phyloP scores from a whole-genome alignment of 441 rosid species.

The Erodium texanum region DNA sequence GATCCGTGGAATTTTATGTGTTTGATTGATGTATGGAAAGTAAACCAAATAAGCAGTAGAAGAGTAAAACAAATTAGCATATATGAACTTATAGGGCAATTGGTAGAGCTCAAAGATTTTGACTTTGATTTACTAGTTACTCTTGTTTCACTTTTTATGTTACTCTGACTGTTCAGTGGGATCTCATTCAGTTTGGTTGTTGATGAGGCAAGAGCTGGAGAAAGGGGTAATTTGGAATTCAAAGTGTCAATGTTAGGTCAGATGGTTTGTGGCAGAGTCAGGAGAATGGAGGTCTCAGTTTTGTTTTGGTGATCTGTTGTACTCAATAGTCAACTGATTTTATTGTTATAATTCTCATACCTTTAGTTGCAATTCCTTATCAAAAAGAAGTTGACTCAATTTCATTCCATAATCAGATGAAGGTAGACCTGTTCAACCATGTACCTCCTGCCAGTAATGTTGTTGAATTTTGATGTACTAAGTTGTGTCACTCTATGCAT shows the following conservation, averaged over 20 bases:
- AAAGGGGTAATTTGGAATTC: background rate
- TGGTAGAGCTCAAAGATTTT: background rate
- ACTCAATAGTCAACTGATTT: slow-evolving; percentile 2
- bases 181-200: background rate
- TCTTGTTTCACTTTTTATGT: background rate
- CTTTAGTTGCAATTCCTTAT: background rate
- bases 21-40: background rate
- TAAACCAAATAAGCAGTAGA: background rate
- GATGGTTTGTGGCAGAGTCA: slow-evolving; percentile 1
- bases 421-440: background rate
- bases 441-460: background rate
- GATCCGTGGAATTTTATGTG: background rate
- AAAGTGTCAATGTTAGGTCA: background rate
- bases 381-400: background rate
- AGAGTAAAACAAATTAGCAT: no score
- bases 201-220: background rate
- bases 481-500: background rate
- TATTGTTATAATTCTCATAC: background rate
- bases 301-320: background rate
- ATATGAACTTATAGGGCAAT: no score
- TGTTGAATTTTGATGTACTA: background rate
- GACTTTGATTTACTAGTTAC: slow-evolving; percentile 1
- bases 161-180: background rate
- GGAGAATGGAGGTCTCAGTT: background rate
- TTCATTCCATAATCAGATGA: background rate